Evolutionary conservation across 1,284 basidiomycete genomes (phyloP).

Genomic region (Chondrostereum purpureum): DNA sequence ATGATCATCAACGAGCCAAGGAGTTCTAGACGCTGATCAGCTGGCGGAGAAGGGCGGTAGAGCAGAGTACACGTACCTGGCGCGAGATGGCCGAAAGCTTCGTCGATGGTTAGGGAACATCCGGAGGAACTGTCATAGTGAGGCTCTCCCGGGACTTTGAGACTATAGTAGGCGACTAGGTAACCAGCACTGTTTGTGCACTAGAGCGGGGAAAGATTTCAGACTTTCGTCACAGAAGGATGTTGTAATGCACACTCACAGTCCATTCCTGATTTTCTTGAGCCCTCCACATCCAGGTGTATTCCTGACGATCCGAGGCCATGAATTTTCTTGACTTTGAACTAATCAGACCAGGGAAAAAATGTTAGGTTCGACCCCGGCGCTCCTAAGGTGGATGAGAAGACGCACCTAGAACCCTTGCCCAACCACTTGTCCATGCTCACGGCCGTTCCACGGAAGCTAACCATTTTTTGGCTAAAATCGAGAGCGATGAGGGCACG

Average conservation of each 20-base stretch:
- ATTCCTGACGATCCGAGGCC: conserved; percentile 52
- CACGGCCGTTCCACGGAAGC: not conserved
- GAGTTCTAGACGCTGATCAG: conserved; percentile 35
- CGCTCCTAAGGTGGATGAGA: not conserved
- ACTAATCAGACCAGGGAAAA: conserved; percentile 20
- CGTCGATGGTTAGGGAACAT: conserved; percentile 56
- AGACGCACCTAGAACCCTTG: not conserved
- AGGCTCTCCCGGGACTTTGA: conserved; percentile 50
- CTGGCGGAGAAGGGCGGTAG: conserved; percentile 9
- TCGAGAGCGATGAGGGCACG: not conserved
- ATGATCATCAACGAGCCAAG: conserved; percentile 56
- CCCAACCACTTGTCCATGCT: not conserved
- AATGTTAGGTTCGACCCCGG: not conserved
- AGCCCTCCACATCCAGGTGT: conserved; percentile 46
- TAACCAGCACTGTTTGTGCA: conserved; percentile 46
- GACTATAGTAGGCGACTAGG: conserved; percentile 51
- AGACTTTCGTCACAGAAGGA: not conserved
- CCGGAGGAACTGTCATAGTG: conserved; percentile 48
- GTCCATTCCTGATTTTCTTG: conserved; percentile 53
- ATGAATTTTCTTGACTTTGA: conserved; percentile 43
- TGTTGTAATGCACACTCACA: conserved; percentile 29
- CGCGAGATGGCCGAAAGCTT: conserved; percentile 47
- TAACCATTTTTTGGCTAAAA: not conserved
- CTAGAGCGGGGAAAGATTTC: conserved; percentile 28
- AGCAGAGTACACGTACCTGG: conserved; percentile 34